These are phyloP conservation scores for Blastosporella zonata DNA, from an alignment of 1,284 basidiomycete genomes.

Conservation along the genomic window DNA sequence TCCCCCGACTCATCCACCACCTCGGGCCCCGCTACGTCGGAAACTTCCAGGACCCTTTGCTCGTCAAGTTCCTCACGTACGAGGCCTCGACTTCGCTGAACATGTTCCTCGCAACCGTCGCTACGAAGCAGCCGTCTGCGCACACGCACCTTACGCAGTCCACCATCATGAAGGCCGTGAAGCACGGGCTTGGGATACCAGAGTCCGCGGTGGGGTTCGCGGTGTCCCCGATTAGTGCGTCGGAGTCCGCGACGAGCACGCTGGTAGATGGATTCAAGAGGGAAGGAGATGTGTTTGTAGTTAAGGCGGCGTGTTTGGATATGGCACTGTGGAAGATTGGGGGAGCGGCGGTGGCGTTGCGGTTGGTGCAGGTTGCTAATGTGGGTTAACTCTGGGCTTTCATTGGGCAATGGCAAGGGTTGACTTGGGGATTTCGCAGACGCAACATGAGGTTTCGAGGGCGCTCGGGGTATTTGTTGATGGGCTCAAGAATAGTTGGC, in stretches of 20 bases:
- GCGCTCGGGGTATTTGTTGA: conserved; percentile 75
- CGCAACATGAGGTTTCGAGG: conserved; percentile 68
- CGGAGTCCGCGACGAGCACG: conserved; percentile 22
- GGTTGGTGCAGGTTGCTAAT: conserved; percentile 76
- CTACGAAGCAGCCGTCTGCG: conserved; percentile 26
- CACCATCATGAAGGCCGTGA: conserved; percentile 50
- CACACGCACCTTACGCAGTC: conserved; percentile 30
- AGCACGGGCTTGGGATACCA: conserved; percentile 39
- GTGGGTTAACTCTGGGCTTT: conserved; percentile 35
- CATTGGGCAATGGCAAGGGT: not conserved
- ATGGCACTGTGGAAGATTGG: conserved; percentile 81
- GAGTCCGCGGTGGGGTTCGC: conserved; percentile 30
- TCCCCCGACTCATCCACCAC: conserved; percentile 70
- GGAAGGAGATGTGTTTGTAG: conserved; percentile 60
- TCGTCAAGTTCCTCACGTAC: conserved; percentile 74
- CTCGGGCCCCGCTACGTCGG: conserved; percentile 73
- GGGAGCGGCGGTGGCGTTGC: conserved; percentile 74
- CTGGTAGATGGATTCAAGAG: conserved; percentile 31
- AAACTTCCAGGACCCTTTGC: conserved; percentile 61
- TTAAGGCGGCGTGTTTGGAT: conserved; percentile 67
- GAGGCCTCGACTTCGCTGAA: conserved; percentile 75
- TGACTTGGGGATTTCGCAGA: conserved; percentile 37
- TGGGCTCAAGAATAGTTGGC: conserved; percentile 82
- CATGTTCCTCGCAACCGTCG: conserved; percentile 51
- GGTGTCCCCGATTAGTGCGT: conserved; percentile 37